Evolutionary conservation across 2,329 filamentous ascomycete genomes (phyloP), one percentile per base, ranked within the genome.

Genomic region (Nannizzia gypsea): DNA sequence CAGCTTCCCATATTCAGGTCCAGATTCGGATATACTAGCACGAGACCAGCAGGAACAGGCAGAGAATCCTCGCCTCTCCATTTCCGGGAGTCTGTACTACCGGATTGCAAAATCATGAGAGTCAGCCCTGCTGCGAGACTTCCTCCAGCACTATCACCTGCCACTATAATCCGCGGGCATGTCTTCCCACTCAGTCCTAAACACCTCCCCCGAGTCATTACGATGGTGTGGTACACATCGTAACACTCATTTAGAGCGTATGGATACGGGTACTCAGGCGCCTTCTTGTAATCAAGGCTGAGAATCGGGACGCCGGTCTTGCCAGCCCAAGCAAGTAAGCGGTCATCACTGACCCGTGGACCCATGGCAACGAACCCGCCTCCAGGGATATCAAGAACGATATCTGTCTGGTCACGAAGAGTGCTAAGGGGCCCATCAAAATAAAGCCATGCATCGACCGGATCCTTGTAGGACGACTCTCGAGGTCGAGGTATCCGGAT

Each of bases 1-100:
- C 93, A 99, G 72, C 91, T 96, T 40, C 90, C 90, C 65, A 97
- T 97, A 68, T 95, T 96, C 88, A 97, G 90, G 68, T 97, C 93
- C 61, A 99, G 76, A 0, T 87, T 86, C 0, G 93, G 93, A 68
- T 99, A 99, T 61, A 95, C 85, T 56, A 96, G 79, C 0, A 97
- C 80, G 6, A 97, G 74, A 0, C 90, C 92, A 58, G 88, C 87
- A 0, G 93, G 93, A 0, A 82, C 71, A 0, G 90, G 87, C 4
- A 96, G 78, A 1, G 83, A 77, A 20, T 76, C 75, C 63, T 84
- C 80, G 13, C 78, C 79, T 60, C 79, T 75, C 72, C 80, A 83
- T 56, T 80, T 75, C 24, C 81, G 78, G 24, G 80, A 78, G 17
- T 81, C 79, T 2, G 78, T 78, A 50, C 80, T 80, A 3, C 81